A percentile compares a stretch with the other conserved stretches of the same genome.
phyloP scores from a whole-genome alignment of 306 rosid species.

The Potentilla sterilis region DNA sequence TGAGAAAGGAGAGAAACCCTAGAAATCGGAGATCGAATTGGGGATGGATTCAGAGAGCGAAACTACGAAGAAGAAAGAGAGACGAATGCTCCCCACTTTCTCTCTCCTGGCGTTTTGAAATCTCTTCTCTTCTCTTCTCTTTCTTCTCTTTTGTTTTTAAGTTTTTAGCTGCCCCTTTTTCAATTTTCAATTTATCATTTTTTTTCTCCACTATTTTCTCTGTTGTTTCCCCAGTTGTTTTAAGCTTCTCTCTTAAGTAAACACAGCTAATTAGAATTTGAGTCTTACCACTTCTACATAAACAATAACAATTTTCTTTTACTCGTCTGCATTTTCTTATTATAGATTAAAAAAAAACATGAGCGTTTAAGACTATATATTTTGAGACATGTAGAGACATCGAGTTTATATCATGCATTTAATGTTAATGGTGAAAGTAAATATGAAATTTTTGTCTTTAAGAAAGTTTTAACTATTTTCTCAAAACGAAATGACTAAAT shows the following conservation, averaged over 20 bases:
- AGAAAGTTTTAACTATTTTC: too few species aligned
- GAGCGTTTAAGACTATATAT: too few species aligned
- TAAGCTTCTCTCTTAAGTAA: neutral
- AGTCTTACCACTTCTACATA: too few species aligned
- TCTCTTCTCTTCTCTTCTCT: constrained; percentile 10
- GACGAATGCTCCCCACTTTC: constrained; percentile 6
- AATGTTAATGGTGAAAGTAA: too few species aligned
- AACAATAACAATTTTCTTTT: too few species aligned
- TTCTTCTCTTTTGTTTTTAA: neutral
- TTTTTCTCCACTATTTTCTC: constrained; percentile 8
- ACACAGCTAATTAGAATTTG: neutral
- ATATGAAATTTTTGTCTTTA: too few species aligned
- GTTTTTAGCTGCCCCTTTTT: neutral
- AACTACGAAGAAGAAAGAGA: neutral
- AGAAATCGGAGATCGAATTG: neutral
- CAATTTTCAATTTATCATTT: constrained; percentile 13
- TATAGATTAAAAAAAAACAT: too few species aligned
- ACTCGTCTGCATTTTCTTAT: too few species aligned
- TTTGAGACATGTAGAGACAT: too few species aligned
- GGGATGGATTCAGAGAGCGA: too few species aligned
- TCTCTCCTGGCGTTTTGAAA: constrained; percentile 32
- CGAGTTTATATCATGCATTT: too few species aligned
- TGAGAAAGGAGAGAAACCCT: constrained; percentile 20
- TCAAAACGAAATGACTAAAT: too few species aligned
- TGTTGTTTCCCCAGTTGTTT: neutral